Conservation (phyloP, 2,329 filamentous ascomycete genomes). For the Trichophyton rubrum region DNA sequence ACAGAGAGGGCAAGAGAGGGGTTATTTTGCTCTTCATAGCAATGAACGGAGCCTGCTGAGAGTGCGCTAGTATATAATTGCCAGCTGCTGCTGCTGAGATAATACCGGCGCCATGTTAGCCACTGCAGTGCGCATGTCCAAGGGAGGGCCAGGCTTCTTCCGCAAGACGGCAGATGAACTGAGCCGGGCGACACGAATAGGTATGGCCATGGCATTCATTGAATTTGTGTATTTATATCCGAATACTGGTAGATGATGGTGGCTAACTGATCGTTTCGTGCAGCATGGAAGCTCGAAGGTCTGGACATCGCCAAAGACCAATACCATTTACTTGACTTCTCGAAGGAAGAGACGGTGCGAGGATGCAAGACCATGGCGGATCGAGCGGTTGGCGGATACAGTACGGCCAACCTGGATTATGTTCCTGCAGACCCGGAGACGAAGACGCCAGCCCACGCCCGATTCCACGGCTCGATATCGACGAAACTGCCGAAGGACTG, state of each 20-base stretch:
- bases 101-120: slow-evolving; percentile 23
- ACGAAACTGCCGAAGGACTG: slow-evolving; percentile 62
- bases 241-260: not conserved
- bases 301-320: slow-evolving; percentile 28
- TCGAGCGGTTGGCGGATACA: slow-evolving; percentile 73
- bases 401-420: slow-evolving; percentile 59
- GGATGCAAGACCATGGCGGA: slow-evolving; percentile 69
- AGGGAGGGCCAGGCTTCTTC: slow-evolving; percentile 39
- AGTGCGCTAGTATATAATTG: not conserved
- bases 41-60: not conserved
- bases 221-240: not conserved
- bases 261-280: not conserved
- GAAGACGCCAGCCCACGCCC: slow-evolving; percentile 49
- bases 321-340: slow-evolving; percentile 30
- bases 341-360: slow-evolving; percentile 25
- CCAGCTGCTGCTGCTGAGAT: not conserved
- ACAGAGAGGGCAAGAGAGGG: not conserved
- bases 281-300: slow-evolving; percentile 33
- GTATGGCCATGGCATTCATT: slow-evolving; percentile 25
- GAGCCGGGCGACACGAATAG: slow-evolving; percentile 43
- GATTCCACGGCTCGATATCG: slow-evolving; percentile 81
- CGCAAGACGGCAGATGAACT: slow-evolving; percentile 48
- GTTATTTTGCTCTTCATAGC: not conserved
- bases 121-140: slow-evolving; percentile 27
- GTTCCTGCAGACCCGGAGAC: slow-evolving; percentile 36